Conservation (phyloP, 2,329 filamentous ascomycete species). For the Corynespora cassiicola region DNA sequence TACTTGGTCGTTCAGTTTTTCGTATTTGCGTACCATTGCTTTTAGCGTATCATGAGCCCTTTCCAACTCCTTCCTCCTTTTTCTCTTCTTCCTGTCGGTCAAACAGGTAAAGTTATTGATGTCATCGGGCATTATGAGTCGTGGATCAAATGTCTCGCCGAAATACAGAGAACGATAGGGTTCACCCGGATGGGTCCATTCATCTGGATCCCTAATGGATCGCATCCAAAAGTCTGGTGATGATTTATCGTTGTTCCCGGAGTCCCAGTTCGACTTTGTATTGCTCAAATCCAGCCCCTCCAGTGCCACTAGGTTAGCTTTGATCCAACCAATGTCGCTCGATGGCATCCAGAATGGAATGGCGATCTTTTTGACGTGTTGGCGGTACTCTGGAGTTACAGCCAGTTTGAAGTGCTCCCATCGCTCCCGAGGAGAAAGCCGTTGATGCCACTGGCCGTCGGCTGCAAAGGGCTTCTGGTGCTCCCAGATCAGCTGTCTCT, state of each 20-base stretch:
- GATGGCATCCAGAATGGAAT: conserved; percentile 30
- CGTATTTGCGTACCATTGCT: too few relatives aligned
- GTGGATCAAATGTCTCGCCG: too few relatives aligned
- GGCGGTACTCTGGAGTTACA: conserved; percentile 2
- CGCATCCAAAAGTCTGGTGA: background rate
- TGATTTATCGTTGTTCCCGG: background rate
- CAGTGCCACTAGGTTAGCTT: conserved; percentile 14
- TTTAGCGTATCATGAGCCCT: too few relatives aligned
- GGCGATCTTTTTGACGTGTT: conserved; percentile 28
- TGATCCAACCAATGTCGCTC: conserved; percentile 16
- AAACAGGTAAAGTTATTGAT: too few relatives aligned
- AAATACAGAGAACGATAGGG: too few relatives aligned
- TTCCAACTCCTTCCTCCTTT: too few relatives aligned
- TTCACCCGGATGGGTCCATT: too few relatives aligned
- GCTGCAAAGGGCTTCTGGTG: conserved; percentile 16
- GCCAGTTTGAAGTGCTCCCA: conserved; percentile 27
- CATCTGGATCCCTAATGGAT: too few relatives aligned
- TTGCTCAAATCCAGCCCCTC: conserved; percentile 29
- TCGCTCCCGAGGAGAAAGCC: conserved; percentile 16
- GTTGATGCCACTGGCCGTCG: conserved; percentile 12
- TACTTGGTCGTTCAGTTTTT: background rate
- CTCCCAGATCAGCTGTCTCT: conserved; percentile 23
- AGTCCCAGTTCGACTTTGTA: background rate
- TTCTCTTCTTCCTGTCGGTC: too few relatives aligned
- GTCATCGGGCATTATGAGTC: too few relatives aligned